phyloP scores from a whole-genome alignment of 2,329 filamentous ascomycete genomes.

The Venturia nashicola region DNA sequence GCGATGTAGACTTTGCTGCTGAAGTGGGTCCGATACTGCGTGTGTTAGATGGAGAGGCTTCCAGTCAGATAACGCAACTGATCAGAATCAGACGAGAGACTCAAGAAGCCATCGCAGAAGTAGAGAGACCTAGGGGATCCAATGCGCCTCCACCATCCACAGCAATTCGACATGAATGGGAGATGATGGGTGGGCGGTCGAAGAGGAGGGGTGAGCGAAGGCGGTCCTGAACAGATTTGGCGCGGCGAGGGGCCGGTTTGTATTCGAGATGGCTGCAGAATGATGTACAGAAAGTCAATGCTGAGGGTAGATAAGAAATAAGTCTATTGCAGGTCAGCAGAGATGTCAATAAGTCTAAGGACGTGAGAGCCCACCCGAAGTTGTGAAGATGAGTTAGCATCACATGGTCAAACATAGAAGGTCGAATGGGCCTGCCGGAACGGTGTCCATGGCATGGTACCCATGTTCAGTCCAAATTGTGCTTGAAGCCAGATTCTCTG shows the following conservation, averaged over 20 bases:
- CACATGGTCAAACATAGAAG: background rate
- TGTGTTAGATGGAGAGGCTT: background rate
- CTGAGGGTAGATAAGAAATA: background rate
- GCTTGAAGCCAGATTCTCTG: conserved; percentile 8
- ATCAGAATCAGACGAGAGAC: background rate
- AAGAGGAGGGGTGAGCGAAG: background rate
- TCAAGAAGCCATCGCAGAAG: background rate
- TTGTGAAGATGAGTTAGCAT: background rate
- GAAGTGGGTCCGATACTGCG: background rate
- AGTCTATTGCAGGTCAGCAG: background rate
- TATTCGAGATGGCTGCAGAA: background rate
- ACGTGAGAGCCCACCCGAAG: background rate
- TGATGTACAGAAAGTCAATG: background rate
- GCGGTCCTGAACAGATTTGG: background rate
- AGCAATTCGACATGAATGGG: background rate
- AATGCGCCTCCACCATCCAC: background rate
- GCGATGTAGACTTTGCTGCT: background rate
- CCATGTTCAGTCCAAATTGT: conserved; percentile 2
- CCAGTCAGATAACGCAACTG: background rate
- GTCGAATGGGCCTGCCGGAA: conserved; percentile 1
- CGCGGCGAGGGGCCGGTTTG: background rate
- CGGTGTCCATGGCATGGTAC: conserved; percentile 2
- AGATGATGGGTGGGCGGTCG: no score
- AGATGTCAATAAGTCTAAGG: background rate
- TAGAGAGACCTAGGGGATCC: background rate